Percentiles rank a stretch among this genome's conserved stretches.
These are phyloP conservation scores for Ascochyta fabae DNA, from an alignment of 2,329 filamentous ascomycete genomes.

Conservation along the genomic window DNA sequence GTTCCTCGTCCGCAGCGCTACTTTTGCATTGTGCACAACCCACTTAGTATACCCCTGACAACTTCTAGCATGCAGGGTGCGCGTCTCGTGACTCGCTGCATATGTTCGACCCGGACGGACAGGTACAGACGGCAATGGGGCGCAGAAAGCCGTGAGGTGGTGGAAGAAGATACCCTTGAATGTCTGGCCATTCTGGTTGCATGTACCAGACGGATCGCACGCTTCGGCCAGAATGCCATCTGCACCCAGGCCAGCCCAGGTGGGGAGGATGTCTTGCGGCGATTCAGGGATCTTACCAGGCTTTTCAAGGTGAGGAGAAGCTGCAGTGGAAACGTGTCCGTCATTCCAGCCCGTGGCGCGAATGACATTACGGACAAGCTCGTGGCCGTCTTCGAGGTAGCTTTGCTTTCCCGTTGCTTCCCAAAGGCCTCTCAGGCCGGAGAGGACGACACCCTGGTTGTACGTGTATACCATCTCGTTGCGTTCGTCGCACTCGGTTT, in stretches of 20 bases:
- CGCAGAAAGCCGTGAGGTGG: conserved; percentile 81
- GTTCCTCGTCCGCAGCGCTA: conserved; percentile 75
- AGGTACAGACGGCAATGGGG: conserved; percentile 60
- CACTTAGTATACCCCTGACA: conserved; percentile 74
- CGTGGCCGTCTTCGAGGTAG: conserved; percentile 81
- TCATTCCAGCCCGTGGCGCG: conserved; percentile 74
- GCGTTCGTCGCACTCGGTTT: conserved; percentile 76
- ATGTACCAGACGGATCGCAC: conserved; percentile 76
- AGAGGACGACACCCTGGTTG: conserved; percentile 90
- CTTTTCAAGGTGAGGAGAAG: conserved; percentile 1
- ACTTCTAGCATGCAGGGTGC: conserved; percentile 59
- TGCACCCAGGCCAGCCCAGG: conserved; percentile 78
- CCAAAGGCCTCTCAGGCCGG: conserved; percentile 81
- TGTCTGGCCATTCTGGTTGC: conserved; percentile 83
- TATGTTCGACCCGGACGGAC: conserved; percentile 55
- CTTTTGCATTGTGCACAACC: conserved; percentile 78
- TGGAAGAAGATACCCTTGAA: conserved; percentile 98
- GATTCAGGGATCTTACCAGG: conserved; percentile 13
- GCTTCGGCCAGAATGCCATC: conserved; percentile 82
- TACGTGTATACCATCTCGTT: conserved; percentile 95
- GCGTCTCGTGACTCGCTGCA: conserved; percentile 39
- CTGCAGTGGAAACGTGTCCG: conserved; percentile 32
- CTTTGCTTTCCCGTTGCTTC: conserved; percentile 72
- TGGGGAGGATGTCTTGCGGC: background rate
- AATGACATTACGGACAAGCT: conserved; percentile 76